Percentiles rank a stretch among this genome's conserved stretches.
Conservation (phyloP, 306 rosid species). For the peach (Prunus persica) region DNA sequence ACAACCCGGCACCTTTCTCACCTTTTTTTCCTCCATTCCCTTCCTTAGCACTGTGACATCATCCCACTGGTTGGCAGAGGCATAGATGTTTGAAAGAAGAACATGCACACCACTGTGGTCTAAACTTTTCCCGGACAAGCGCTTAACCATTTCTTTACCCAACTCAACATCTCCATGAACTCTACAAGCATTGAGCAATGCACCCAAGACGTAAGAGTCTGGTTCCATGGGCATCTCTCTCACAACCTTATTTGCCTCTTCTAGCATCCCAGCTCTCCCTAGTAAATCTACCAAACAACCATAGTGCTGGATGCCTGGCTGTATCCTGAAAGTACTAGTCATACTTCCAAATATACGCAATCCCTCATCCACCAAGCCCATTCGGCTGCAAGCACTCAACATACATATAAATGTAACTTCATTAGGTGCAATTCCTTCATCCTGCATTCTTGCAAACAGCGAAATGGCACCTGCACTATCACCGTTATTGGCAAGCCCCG, state of each 20-base stretch:
- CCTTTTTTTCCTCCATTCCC: constrained; percentile 36
- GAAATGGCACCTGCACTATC: constrained; percentile 34
- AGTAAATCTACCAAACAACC: constrained; percentile 55
- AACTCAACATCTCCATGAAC: constrained; percentile 40
- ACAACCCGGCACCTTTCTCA: constrained; percentile 42
- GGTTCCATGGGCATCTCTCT: constrained; percentile 44
- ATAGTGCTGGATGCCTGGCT: constrained; percentile 40
- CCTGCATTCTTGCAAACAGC: constrained; percentile 34
- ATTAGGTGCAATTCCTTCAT: constrained; percentile 39
- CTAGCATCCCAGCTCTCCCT: constrained; percentile 48
- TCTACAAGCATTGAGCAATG: constrained; percentile 49
- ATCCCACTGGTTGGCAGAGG: constrained; percentile 43
- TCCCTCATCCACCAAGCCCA: constrained; percentile 46
- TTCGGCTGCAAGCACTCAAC: constrained; percentile 47
- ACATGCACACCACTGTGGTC: constrained; percentile 45
- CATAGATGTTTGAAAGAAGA: constrained; percentile 45
- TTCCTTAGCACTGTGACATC: constrained; percentile 35
- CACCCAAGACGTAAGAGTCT: constrained; percentile 45
- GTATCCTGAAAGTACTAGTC: constrained; percentile 21
- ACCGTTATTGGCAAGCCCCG: constrained; percentile 43
- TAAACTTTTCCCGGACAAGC: constrained; percentile 28
- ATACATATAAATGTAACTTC: constrained; percentile 46
- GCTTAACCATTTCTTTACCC: constrained; percentile 31
- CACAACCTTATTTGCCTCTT: constrained; percentile 39
- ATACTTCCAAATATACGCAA: constrained; percentile 37